phyloP scores from a whole-genome alignment of 495 filamentous ascomycete species.

The Aspergillus kassunensis region DNA sequence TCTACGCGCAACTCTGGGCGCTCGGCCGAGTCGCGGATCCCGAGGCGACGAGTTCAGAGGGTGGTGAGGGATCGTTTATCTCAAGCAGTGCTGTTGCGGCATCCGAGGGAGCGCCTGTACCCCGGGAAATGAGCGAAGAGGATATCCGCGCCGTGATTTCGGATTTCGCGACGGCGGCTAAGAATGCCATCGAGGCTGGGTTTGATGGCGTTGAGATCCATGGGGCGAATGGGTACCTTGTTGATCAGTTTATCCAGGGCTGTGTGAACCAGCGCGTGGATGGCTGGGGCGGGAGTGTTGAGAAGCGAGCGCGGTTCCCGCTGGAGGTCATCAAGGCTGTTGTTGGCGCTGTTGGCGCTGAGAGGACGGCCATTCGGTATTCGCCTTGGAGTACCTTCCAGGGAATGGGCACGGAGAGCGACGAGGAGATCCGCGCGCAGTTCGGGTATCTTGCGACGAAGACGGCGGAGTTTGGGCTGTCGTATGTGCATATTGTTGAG shows the following conservation, averaged over 20 bases:
- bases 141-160: constrained; percentile 55
- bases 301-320: constrained; percentile 63
- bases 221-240: constrained; percentile 68
- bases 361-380: constrained; percentile 59
- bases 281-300: constrained; percentile 63
- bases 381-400: constrained; percentile 64
- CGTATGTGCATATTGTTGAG: constrained; percentile 65
- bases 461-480: constrained; percentile 53
- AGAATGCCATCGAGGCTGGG: constrained; percentile 61
- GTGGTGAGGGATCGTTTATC: constrained; percentile 2
- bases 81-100: constrained; percentile 41
- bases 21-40: constrained; percentile 54
- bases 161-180: constrained; percentile 57
- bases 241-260: constrained; percentile 71
- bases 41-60: constrained; percentile 33
- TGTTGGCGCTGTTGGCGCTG: constrained; percentile 58
- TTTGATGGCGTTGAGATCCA: constrained; percentile 78
- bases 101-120: constrained; percentile 22
- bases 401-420: constrained; percentile 63
- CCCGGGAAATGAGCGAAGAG: constrained; percentile 47
- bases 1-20: constrained; percentile 53
- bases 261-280: constrained; percentile 60
- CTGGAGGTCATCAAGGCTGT: constrained; percentile 64
- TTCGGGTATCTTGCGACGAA: constrained; percentile 55
- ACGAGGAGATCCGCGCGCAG: constrained; percentile 59